A percentile compares a stretch with the other conserved stretches of the same genome.
Evolutionary conservation across 2,329 filamentous ascomycete species (phyloP).

Genomic region (Nemania sp.): DNA sequence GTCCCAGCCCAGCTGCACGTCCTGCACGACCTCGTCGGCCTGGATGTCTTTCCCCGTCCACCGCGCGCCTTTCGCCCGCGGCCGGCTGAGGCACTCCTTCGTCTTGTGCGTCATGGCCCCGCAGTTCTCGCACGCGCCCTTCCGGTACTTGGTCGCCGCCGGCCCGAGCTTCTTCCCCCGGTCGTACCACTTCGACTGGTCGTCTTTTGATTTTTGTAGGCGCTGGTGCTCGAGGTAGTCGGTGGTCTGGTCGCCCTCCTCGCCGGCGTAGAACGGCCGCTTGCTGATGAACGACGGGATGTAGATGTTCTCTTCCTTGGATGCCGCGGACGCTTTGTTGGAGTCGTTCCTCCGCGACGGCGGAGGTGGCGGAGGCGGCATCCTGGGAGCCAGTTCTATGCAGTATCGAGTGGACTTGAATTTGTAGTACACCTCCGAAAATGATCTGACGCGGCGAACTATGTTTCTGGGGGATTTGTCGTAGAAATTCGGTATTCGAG

Average conservation of each 20-base stretch:
- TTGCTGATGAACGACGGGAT: slow-evolving; percentile 98
- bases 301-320: slow-evolving; percentile 95
- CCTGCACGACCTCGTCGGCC: slow-evolving; percentile 84
- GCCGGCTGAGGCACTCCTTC: slow-evolving; percentile 89
- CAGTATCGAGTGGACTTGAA: background rate
- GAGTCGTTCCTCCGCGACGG: slow-evolving; percentile 41
- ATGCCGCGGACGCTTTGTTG: slow-evolving; percentile 48
- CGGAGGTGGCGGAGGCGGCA: slow-evolving; percentile 48
- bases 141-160: slow-evolving; percentile 93
- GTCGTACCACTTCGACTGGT: slow-evolving; percentile 86
- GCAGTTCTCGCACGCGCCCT: slow-evolving; percentile 98
- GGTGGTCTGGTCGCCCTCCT: slow-evolving; percentile 69
- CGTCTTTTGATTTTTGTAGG: slow-evolving; percentile 72
- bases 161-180: slow-evolving; percentile 82
- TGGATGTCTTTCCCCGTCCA: slow-evolving; percentile 94
- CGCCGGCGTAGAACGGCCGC: slow-evolving; percentile 90
- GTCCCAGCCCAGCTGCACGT: slow-evolving; percentile 90
- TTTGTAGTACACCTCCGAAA: too few relatives aligned
- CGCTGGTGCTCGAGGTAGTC: slow-evolving; percentile 98
- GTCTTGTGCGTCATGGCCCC: slow-evolving; percentile 95
- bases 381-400: slow-evolving; percentile 25
- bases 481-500: background rate
- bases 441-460: background rate
- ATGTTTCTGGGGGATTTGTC: background rate
- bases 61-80: slow-evolving; percentile 84